Conservation (phyloP, 2,329 filamentous ascomycete genomes). For the Drechslera avenae region DNA sequence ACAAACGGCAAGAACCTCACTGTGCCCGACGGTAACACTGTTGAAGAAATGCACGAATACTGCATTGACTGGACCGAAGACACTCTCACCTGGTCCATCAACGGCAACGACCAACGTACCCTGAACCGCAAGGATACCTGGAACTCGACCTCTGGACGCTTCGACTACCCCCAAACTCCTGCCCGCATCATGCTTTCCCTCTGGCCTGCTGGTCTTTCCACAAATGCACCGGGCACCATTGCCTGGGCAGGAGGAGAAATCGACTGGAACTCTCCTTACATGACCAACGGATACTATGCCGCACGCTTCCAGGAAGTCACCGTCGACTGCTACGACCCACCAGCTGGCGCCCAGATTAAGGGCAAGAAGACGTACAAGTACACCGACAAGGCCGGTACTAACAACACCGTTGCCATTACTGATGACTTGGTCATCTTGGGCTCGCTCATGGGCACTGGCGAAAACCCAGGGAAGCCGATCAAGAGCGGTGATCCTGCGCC, state of each 20-base stretch:
- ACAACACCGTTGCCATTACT: conserved; percentile 75
- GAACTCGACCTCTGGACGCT: conserved; percentile 82
- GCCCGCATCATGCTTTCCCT: conserved; percentile 90
- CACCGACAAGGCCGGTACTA: conserved; percentile 67
- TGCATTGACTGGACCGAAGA: conserved; percentile 93
- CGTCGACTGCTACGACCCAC: conserved; percentile 88
- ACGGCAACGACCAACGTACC: conserved; percentile 77
- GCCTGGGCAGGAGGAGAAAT: conserved; percentile 91
- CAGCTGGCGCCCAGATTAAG: conserved; percentile 66
- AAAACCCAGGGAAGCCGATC: conserved; percentile 63
- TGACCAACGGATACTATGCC: conserved; percentile 90
- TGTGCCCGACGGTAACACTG: conserved; percentile 65
- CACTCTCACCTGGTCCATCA: conserved; percentile 81
- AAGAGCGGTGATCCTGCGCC: conserved; percentile 37
- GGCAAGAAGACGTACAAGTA: conserved; percentile 76
- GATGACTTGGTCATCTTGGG: conserved; percentile 76
- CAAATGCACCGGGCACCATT: conserved; percentile 83
- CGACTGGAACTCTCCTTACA: conserved; percentile 81
- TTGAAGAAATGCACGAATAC: conserved; percentile 80
- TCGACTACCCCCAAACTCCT: conserved; percentile 88
- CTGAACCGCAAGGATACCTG: conserved; percentile 79
- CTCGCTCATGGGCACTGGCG: conserved; percentile 80
- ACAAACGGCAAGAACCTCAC: conserved; percentile 75
- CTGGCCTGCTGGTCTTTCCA: conserved; percentile 85
- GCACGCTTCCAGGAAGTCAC: conserved; percentile 76